Evolutionary conservation across 495 filamentous ascomycete genomes (phyloP), one percentile per base, ranked within the genome.

Genomic region (Aspergillus nidulans): DNA sequence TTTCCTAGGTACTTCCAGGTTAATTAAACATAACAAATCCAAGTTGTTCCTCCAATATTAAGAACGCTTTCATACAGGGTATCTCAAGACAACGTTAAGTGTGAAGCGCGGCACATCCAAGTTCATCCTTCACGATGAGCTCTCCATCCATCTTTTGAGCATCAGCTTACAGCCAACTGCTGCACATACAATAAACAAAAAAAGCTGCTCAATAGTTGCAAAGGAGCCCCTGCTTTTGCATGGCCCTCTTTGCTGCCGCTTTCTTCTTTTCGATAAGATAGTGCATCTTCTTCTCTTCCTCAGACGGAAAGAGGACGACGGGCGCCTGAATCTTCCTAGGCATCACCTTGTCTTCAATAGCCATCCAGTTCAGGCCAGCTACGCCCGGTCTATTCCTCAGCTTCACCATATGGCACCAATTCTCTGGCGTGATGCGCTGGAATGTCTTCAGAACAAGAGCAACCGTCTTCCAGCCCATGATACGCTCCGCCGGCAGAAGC

Each of bases 391-490:
- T 25, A 12, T 51, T 46, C 30, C 48, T 46, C 30, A 60, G 43
- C 16, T 25, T 49, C 7, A 60, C 56, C 4, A 73, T 39, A 10
- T 53, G 44, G 24, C 61, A 58, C 65, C 63, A 70, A 13, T 60
- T 61, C 19, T 53, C 56, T 1, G 58, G 5, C 0, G 61, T 52
- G 39, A 70, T 62, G 19, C 60, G 38, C 2, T 64, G 52, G 28
- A 66, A 73, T 0, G 69, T 66, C 53, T 64, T 64, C 21, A 69
- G 49, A 28, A 70, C 63, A 32, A 70, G 28, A 0, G 66, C 68
- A n/a, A 63, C 61, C 2, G 69, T 69, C 44, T 60, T 64, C 69
- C 66, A 69, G 6, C 56, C 56, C 13, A 39, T 41, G 42, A 63
- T 55, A n/a, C 62, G 52, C 15, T 55, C 42, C 23, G 43, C 55